Evolutionary conservation across 1,284 basidiomycete species (phyloP), one percentile per base, ranked within the genome.

Genomic region (Hortiboletus rubellus): DNA sequence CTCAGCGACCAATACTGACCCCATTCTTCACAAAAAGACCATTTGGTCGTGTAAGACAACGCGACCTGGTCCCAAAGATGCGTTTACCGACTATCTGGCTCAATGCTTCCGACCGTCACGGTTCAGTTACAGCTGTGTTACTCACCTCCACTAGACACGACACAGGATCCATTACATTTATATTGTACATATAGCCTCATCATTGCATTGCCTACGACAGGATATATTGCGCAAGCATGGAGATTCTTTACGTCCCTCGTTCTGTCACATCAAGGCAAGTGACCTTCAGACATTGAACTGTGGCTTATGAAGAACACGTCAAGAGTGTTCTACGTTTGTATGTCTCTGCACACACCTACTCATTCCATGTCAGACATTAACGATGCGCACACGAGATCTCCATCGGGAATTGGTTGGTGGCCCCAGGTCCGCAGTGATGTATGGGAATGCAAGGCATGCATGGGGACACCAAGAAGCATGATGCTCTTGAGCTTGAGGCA

Each of bases 241-340:
- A 48, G 56, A 57, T 48, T 51, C 38, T 15, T 60, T 69, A 56
- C 56, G 63, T 56, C 49, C 53, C 36, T 34, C 12, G 34, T 2
- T 7, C 15, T 47, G 54, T 68, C 63, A 70, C 56, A 44, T 55
- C 54, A 8, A 44, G 47, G 46, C n/a, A 27, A 44, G 33, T 38
- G 40, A 34, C 31, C 5, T 50, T 51, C 30, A 40, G 36, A 36
- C 40, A 37, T 42, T 27, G 24, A 42, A 46, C 2, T 61, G 53
- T 64, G 61, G 61, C 8, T 49, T 37, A 69, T 67, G 68, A 70
- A 70, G 54, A 56, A 66, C 66, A 67, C 50, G 57, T 65, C 63
- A 54, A 55, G 46, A 46, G 59, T 42, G 45, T 51, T 57, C 49
- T 7, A 43, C 40, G 42, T 62, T 27, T 18, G 52, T 60, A 49